These are phyloP conservation scores for Paulownia fortunei DNA, from an alignment of 257 asterid genomes.

Conservation along the genomic window DNA sequence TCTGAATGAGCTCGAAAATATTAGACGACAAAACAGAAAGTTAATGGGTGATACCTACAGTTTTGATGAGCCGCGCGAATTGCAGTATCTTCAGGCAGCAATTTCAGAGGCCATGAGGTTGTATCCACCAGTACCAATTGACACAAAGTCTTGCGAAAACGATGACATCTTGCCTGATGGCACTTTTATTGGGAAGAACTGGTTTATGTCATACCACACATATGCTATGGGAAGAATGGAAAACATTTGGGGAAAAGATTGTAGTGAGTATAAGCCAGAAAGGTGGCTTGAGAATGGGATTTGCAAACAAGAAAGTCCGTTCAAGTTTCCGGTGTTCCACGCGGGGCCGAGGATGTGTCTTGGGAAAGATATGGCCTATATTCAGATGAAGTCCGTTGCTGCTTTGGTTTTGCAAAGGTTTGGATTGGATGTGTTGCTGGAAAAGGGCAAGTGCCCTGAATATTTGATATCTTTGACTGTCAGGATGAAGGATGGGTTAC, in stretches of 20 bases:
- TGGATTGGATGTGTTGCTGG: conserved; percentile 50
- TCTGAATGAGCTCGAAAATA: conserved; percentile 47
- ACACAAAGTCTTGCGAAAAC: conserved; percentile 60
- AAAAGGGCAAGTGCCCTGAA: conserved; percentile 65
- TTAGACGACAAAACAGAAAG: conserved; percentile 41
- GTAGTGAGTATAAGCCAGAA: conserved; percentile 77
- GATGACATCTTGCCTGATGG: conserved; percentile 85
- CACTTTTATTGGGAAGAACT: conserved; percentile 61
- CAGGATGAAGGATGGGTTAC: conserved; percentile 80
- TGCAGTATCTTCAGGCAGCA: conserved; percentile 91
- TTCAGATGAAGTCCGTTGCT: conserved; percentile 88
- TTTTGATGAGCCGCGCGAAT: conserved; percentile 72
- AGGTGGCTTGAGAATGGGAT: conserved; percentile 88
- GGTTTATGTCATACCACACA: conserved; percentile 67
- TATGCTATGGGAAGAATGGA: conserved; percentile 94
- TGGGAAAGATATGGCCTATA: conserved; percentile 91
- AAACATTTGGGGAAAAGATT: conserved; percentile 81
- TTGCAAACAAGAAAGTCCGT: conserved; percentile 65
- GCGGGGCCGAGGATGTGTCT: conserved; percentile 92
- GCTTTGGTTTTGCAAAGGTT: conserved; percentile 79
- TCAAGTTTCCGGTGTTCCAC: conserved; percentile 76
- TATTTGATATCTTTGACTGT: conserved; percentile 73
- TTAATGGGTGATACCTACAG: conserved; percentile 42
- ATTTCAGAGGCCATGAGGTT: conserved; percentile 86
- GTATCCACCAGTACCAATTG: conserved; percentile 86